Evolutionary conservation across 2,329 filamentous ascomycete genomes (phyloP).

Genomic region (Scedosporium minutisporum): DNA sequence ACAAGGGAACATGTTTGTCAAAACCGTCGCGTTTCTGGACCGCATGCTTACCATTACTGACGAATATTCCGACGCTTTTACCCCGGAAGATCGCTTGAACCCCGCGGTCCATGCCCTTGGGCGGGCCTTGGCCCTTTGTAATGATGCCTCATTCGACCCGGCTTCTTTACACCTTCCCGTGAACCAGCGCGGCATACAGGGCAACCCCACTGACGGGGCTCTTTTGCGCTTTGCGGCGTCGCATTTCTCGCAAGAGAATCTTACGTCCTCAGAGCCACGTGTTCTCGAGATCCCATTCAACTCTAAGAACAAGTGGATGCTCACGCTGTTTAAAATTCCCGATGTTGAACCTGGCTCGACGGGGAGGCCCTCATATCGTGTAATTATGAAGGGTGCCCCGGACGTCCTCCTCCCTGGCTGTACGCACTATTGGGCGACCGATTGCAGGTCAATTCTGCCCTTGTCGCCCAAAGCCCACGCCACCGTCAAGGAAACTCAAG

Average conservation of each 20-base stretch:
- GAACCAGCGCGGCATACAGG: constrained; percentile 23
- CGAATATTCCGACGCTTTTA: constrained; percentile 16
- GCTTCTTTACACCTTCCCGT: too few species aligned
- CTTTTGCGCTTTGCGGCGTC: constrained; percentile 28
- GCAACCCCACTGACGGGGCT: constrained; percentile 33
- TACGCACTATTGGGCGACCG: constrained; percentile 24
- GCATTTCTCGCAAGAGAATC: constrained; percentile 10
- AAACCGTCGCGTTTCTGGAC: constrained; percentile 26
- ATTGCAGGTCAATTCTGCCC: constrained; percentile 20
- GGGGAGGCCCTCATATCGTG: constrained; percentile 21
- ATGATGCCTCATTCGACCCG: constrained; percentile 33
- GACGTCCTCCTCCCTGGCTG: constrained; percentile 35
- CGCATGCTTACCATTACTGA: constrained; percentile 15
- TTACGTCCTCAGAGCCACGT: constrained; percentile 9
- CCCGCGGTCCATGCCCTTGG: constrained; percentile 15
- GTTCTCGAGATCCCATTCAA: constrained; percentile 37
- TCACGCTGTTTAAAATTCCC: constrained; percentile 24
- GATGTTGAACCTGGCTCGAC: constrained; percentile 13
- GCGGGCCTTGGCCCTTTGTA: constrained; percentile 26
- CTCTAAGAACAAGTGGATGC: constrained; percentile 41
- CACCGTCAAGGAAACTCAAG: constrained; percentile 26
- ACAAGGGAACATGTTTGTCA: constrained; percentile 34
- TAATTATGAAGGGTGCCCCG: constrained; percentile 44
- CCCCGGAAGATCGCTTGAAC: constrained; percentile 8
- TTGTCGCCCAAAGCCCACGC: constrained; percentile 22